Conservation (phyloP, 2,329 filamentous ascomycete genomes). For the Botryotinia convoluta region DNA sequence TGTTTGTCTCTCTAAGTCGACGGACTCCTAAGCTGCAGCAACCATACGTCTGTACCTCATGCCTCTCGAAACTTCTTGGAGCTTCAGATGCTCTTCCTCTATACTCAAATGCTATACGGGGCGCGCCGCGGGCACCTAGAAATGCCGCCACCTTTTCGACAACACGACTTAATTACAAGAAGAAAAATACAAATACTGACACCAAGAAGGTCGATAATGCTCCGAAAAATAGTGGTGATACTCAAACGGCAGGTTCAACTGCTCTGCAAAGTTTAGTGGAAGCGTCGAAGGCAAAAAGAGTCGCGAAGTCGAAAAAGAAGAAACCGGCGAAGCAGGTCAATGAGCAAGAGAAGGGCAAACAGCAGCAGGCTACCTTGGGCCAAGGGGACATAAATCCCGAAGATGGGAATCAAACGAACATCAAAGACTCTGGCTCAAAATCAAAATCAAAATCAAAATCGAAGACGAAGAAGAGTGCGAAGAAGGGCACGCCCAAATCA, state of each 20-base stretch:
- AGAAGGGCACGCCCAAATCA: background rate
- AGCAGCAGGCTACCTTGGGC: background rate
- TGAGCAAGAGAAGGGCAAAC: background rate
- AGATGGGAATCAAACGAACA: background rate
- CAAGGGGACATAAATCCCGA: background rate
- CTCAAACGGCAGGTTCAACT: background rate
- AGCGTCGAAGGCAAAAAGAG: background rate
- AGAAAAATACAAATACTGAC: background rate
- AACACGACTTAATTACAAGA: constrained; percentile 3
- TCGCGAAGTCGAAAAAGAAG: background rate
- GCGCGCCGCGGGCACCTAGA: constrained; percentile 4
- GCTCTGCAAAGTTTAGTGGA: background rate
- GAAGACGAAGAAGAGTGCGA: background rate
- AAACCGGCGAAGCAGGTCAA: background rate
- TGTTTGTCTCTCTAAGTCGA: constrained; percentile 33
- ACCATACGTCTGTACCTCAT: constrained; percentile 31
- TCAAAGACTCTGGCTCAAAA: background rate
- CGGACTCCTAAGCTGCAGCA: constrained; percentile 25
- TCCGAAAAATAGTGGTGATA: background rate
- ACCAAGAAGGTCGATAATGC: background rate
- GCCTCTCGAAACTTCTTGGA: constrained; percentile 24
- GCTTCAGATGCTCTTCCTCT: constrained; percentile 8
- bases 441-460: background rate
- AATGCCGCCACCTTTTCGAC: constrained; percentile 21
- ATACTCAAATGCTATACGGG: constrained; percentile 12